These are phyloP conservation scores for Basipetospora chlamydospora DNA, from an alignment of 2,329 filamentous ascomycete genomes.

Conservation along the genomic window DNA sequence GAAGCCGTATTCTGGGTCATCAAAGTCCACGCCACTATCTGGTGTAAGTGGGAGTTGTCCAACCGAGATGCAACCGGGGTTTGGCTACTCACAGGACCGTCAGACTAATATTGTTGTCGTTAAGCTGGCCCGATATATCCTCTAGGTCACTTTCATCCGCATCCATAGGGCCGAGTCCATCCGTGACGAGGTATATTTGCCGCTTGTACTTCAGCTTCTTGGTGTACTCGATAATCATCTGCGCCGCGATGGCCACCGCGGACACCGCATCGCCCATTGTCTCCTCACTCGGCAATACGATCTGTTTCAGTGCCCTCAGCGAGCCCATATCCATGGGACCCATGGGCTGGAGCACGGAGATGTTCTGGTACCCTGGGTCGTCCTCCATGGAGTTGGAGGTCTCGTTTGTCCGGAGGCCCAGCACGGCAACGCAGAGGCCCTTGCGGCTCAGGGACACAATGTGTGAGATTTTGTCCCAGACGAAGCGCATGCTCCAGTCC, in stretches of 20 bases:
- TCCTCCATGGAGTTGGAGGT: slow-evolving; percentile 55
- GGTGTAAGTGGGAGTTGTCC: neutral
- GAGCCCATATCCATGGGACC: slow-evolving; percentile 48
- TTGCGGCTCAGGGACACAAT: slow-evolving; percentile 53
- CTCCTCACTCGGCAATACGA: slow-evolving; percentile 53
- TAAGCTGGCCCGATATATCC: slow-evolving; percentile 59
- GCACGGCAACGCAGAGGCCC: slow-evolving; percentile 58
- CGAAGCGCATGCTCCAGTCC: slow-evolving; percentile 78
- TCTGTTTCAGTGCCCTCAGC: slow-evolving; percentile 47
- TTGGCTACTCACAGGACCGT: slow-evolving; percentile 51
- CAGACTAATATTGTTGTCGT: slow-evolving; percentile 62
- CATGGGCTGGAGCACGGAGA: slow-evolving; percentile 62
- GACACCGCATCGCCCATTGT: slow-evolving; percentile 72
- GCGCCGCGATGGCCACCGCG: slow-evolving; percentile 69
- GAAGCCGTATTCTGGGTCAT: slow-evolving; percentile 76
- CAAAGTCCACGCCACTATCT: slow-evolving; percentile 74
- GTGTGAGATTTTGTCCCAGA: slow-evolving; percentile 79
- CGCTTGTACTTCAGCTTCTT: slow-evolving; percentile 71
- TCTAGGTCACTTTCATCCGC: slow-evolving; percentile 44
- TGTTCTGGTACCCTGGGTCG: slow-evolving; percentile 64
- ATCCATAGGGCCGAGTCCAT: slow-evolving; percentile 62
- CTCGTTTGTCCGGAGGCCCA: slow-evolving; percentile 70
- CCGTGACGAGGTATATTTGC: slow-evolving; percentile 73
- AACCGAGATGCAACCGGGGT: neutral
- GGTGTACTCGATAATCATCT: slow-evolving; percentile 70